Evolutionary conservation across 176 grass and related monocot species (phyloP), one percentile per base, ranked within the genome.

Genomic region (Triticum timopheevii): DNA sequence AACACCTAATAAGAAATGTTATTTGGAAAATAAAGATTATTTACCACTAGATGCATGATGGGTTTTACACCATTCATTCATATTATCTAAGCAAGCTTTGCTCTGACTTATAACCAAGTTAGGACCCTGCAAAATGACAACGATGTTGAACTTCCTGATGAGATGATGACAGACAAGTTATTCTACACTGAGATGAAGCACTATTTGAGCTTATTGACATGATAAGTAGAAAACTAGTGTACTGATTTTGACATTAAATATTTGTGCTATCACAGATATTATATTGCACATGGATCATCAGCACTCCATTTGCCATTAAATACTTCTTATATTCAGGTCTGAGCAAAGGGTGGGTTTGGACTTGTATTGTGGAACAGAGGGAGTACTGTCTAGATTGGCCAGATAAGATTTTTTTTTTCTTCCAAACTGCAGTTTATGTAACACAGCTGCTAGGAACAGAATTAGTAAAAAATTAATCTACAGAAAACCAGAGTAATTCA

Each of bases 11-110:
- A 91, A 49, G 19, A 56, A 80, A 9, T 61, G 11, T 33, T 19
- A 61, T 47, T 44, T 61, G 59, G 13, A 88, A 76, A 70, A 68
- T 28, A 34, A 12, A 86, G 45, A 65, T 2, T 84, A 66, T 69
- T 59, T 93, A 98, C 95, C 93, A 85, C 91, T 98, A 90, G 92
- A 80, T 83, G 82, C 80, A 85, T 98, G 93, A 62, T 98, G 95
- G 33, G 69, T 91, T 69, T 79, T 81, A 69, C 95, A 98, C 95
- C 95, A 97, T 88, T 95, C 87, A 71, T 69, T 83, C 95, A 98
- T 95, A 61, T 90, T 92, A 80, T 98, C 95, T 82, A 98, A 92
- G 80, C 85, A 85, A 35, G 91, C 89, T 80, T 98, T 95, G 49
- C 80, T 77, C 71, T 98, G 95, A 50, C 68, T 85, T 76, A 98